Evolutionary conservation across 306 rosid species (phyloP).

Genomic region (Vicia faba): DNA sequence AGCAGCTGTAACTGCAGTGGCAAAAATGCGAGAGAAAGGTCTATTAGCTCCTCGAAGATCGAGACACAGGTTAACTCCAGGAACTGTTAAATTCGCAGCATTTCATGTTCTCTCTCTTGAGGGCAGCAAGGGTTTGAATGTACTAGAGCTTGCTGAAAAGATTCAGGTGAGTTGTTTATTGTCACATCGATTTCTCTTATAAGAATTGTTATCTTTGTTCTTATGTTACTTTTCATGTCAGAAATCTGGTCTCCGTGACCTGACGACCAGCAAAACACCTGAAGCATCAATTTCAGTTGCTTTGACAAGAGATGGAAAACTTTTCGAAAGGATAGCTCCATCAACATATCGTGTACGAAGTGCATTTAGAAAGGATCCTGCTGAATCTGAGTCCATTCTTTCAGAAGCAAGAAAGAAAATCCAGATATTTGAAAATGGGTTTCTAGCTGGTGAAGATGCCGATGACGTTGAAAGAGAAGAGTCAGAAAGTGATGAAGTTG

Average conservation of each 20-base stretch:
- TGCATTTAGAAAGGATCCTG: slow-evolving; percentile 90
- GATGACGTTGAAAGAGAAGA: slow-evolving; percentile 92
- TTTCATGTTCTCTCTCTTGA: slow-evolving; percentile 96
- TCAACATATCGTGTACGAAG: slow-evolving; percentile 94
- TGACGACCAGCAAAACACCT: slow-evolving; percentile 96
- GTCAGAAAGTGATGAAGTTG: slow-evolving; percentile 94
- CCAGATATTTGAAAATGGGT: slow-evolving; percentile 92
- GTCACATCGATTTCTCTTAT: slow-evolving; percentile 4
- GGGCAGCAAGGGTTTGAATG: slow-evolving; percentile 89
- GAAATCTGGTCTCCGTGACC: slow-evolving; percentile 99
- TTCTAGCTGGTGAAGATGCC: slow-evolving; percentile 81
- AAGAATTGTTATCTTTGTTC: slow-evolving; percentile 25
- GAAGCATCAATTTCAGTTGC: slow-evolving; percentile 99
- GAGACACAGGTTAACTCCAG: slow-evolving; percentile 97
- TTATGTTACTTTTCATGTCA: slow-evolving; percentile 37
- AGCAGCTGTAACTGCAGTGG: slow-evolving; percentile 96
- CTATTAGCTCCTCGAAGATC: slow-evolving; percentile 85
- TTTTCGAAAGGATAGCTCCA: slow-evolving; percentile 98
- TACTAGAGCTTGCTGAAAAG: slow-evolving; percentile 94
- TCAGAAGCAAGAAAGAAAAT: slow-evolving; percentile 93
- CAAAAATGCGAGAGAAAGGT: slow-evolving; percentile 94
- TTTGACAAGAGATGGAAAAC: slow-evolving; percentile 96
- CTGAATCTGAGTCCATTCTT: slow-evolving; percentile 86
- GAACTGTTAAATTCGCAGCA: slow-evolving; percentile 98
- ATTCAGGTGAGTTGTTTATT: slow-evolving; percentile 69